A percentile compares a stretch with the other conserved stretches of the same genome.
Conservation (phyloP, 441 rosid genomes). For the Populus hybrid region DNA sequence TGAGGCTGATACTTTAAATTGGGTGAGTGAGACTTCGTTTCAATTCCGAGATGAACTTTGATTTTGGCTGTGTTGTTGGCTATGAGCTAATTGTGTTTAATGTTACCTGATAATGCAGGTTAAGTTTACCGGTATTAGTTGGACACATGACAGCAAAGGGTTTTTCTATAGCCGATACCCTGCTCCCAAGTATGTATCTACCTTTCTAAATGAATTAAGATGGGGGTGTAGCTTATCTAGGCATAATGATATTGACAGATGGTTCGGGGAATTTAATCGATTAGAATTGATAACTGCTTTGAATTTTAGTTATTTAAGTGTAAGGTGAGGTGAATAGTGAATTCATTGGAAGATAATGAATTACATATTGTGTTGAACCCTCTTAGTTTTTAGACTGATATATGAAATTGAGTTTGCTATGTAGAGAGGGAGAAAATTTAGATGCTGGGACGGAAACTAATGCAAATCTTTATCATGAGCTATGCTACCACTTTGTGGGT, state of each 20-base stretch:
- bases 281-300: neutral
- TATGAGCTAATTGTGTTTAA: neutral
- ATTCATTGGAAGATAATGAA: neutral
- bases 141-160: slow-evolving; percentile 89
- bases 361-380: neutral
- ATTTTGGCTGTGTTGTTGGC: neutral
- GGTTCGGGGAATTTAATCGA: neutral
- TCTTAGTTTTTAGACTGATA: neutral
- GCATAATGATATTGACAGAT: neutral
- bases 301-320: neutral
- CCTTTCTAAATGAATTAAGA: too few relatives aligned
- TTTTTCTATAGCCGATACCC: slow-evolving; percentile 95
- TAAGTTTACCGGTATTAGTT: slow-evolving; percentile 69
- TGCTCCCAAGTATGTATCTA: slow-evolving; percentile 62
- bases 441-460: slow-evolving; percentile 97
- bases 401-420: slow-evolving; percentile 11
- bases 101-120: slow-evolving; percentile 40
- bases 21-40: slow-evolving; percentile 55
- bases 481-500: slow-evolving; percentile 82
- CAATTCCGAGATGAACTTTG: too few relatives aligned
- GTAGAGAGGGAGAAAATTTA: slow-evolving; percentile 70
- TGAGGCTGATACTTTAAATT: slow-evolving; percentile 71
- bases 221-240: neutral
- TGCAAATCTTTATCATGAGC: slow-evolving; percentile 69
- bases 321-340: neutral